Conservation (phyloP, 306 rosid genomes). For the Lathyrus tuberosus region DNA sequence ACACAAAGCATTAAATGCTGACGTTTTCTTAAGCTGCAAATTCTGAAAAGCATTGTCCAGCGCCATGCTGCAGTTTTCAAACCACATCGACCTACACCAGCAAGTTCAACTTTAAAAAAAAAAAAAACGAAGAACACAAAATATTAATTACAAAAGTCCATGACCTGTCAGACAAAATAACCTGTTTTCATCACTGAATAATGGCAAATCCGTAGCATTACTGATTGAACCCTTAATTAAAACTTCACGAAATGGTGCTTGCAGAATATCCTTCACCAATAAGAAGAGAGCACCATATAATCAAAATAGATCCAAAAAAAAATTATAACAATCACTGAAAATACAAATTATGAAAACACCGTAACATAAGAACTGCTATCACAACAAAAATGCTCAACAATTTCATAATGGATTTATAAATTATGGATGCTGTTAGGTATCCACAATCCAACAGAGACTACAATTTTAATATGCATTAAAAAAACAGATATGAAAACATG, state of each 20-base stretch:
- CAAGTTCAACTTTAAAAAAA: constrained; percentile 18
- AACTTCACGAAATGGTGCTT: constrained; percentile 59
- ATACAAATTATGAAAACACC: not conserved
- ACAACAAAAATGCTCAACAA: constrained; percentile 15
- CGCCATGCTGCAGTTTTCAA: constrained; percentile 51
- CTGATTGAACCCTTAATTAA: constrained; percentile 36
- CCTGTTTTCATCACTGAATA: constrained; percentile 62
- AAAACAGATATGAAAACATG: not conserved
- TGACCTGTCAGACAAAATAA: constrained; percentile 37
- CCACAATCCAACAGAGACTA: not conserved
- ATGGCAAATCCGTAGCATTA: constrained; percentile 45
- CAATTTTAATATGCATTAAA: not conserved
- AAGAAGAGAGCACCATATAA: constrained; percentile 33
- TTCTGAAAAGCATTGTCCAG: constrained; percentile 49
- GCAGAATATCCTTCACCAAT: constrained; percentile 68
- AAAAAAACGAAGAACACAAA: not conserved
- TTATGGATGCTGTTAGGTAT: constrained; percentile 6
- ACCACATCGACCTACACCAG: constrained; percentile 67
- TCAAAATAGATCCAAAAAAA: constrained; percentile 9
- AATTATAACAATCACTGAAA: not conserved
- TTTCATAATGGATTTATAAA: constrained; percentile 20
- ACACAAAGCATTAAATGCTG: constrained; percentile 36
- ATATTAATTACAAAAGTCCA: constrained; percentile 4
- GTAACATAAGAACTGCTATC: not conserved
- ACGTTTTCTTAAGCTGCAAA: constrained; percentile 41